A percentile compares a stretch with the other conserved stretches of the same genome.
Evolutionary conservation across 108 stramenopile species (phyloP).

Genomic region (Cyclotella cryptica): DNA sequence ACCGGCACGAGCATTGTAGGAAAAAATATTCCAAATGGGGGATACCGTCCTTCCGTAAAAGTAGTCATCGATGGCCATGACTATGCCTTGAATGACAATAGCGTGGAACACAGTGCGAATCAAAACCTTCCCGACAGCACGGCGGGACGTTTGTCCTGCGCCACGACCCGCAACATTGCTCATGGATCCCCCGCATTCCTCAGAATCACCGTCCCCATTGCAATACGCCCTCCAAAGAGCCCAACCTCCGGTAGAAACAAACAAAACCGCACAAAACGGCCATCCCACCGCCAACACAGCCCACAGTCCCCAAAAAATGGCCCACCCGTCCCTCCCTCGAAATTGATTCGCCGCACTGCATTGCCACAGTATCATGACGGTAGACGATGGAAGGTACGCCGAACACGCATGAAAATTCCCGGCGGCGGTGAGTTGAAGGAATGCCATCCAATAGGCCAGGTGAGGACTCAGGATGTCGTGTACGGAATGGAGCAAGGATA

Average conservation of each 20-base stretch:
- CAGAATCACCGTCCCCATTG: too few relatives aligned
- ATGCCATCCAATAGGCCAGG: constrained; percentile 51
- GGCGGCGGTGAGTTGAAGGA: constrained; percentile 64
- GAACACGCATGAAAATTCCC: constrained; percentile 82
- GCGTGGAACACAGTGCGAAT: constrained; percentile 45
- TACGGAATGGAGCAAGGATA: constrained; percentile 38
- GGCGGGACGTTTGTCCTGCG: background rate
- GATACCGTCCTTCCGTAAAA: constrained; percentile 67
- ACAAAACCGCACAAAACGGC: constrained; percentile 96
- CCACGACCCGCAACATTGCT: background rate
- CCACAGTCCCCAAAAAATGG: constrained; percentile 72
- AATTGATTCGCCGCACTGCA: constrained; percentile 60
- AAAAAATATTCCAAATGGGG: constrained; percentile 80
- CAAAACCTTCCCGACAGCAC: constrained; percentile 24
- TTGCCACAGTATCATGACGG: constrained; percentile 71
- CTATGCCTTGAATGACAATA: constrained; percentile 51
- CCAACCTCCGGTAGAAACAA: constrained; percentile 87
- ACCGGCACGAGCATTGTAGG: constrained; percentile 81
- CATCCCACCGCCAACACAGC: constrained; percentile 91
- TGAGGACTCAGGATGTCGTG: constrained; percentile 13
- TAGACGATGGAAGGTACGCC: constrained; percentile 90
- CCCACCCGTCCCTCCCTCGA: constrained; percentile 39
- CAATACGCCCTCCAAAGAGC: constrained; percentile 56
- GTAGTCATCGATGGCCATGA: constrained; percentile 70
- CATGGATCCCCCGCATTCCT: background rate